A percentile compares a stretch with the other conserved stretches of the same genome.
Evolutionary conservation across 2,329 filamentous ascomycete species (phyloP).

Genomic region (Ophiocordyceps camponoti-saundersi): DNA sequence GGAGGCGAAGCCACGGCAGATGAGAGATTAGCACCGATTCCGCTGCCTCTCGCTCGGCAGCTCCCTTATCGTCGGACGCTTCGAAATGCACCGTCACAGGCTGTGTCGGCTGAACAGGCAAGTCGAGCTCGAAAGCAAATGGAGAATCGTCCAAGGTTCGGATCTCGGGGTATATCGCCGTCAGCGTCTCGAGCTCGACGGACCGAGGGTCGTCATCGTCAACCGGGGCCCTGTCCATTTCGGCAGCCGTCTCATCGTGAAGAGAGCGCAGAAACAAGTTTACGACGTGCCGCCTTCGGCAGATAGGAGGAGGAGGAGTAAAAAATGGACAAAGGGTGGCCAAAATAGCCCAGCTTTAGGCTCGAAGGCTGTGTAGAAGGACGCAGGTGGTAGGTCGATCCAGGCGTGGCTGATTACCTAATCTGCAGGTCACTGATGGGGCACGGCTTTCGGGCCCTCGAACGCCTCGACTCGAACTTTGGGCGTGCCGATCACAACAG

Average conservation of each 20-base stretch:
- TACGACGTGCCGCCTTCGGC: too few relatives aligned
- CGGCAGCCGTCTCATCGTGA: background rate
- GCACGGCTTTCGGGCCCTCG: too few relatives aligned
- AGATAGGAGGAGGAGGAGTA: too few relatives aligned
- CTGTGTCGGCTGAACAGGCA: slow-evolving; percentile 37
- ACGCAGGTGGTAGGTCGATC: too few relatives aligned
- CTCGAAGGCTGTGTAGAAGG: too few relatives aligned
- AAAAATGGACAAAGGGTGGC: too few relatives aligned
- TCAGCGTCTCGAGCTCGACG: slow-evolving; percentile 41
- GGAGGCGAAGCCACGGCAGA: slow-evolving; percentile 38
- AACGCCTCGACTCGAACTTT: too few relatives aligned
- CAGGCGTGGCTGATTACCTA: too few relatives aligned
- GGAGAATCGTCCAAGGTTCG: slow-evolving; percentile 16
- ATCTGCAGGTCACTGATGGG: too few relatives aligned
- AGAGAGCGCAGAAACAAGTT: background rate
- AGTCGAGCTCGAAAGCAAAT: slow-evolving; percentile 36
- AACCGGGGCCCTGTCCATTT: slow-evolving; percentile 25
- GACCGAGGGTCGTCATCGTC: slow-evolving; percentile 36
- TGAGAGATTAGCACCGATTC: slow-evolving; percentile 36
- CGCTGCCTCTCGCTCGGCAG: slow-evolving; percentile 6
- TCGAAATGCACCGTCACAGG: slow-evolving; percentile 42
- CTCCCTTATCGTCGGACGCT: slow-evolving; percentile 8
- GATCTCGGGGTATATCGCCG: slow-evolving; percentile 53
- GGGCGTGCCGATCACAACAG: too few relatives aligned
- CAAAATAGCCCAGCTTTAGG: too few relatives aligned